These are phyloP conservation scores for Schwanniomyces vanrijiae DNA, from an alignment of 805 yeast species.

Conservation along the genomic window DNA sequence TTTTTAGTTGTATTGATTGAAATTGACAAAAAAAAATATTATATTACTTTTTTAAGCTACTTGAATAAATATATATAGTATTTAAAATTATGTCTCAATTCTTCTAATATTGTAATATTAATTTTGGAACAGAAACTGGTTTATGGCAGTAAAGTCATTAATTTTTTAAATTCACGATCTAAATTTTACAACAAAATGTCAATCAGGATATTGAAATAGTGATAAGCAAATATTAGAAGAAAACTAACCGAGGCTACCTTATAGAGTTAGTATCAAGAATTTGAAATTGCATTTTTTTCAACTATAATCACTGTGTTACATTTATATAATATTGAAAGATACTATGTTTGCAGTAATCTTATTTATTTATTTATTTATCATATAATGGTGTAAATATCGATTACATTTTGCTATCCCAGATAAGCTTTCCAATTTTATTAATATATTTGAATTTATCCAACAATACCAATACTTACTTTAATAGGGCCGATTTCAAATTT, in stretches of 20 bases:
- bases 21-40: slow-evolving; percentile 3
- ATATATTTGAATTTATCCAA: slow-evolving; percentile 24
- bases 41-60: neutral
- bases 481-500: slow-evolving; percentile 1
- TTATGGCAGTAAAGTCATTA: slow-evolving; percentile 4
- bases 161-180: slow-evolving; percentile 3
- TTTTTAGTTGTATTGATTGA: slow-evolving; percentile 14
- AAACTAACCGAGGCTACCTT: neutral
- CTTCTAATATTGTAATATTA: slow-evolving; percentile 15
- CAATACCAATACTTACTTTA: slow-evolving; percentile 12
- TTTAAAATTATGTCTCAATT: slow-evolving; percentile 12
- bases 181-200: slow-evolving; percentile 15
- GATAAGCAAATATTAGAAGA: too few relatives aligned
- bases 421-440: slow-evolving; percentile 20
- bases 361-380: slow-evolving; percentile 25
- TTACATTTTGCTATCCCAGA: slow-evolving; percentile 14
- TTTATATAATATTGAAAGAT: slow-evolving; percentile 3
- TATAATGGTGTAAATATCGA: slow-evolving; percentile 24
- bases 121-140: slow-evolving; percentile 10
- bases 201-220: neutral
- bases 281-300: slow-evolving; percentile 19
- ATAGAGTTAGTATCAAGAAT: slow-evolving; percentile 8
- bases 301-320: slow-evolving; percentile 10
- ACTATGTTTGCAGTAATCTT: slow-evolving; percentile 10
- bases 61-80: slow-evolving; percentile 5